A percentile compares a stretch with the other conserved stretches of the same genome.
phyloP scores from a whole-genome alignment of 2,329 filamentous ascomycete species.

The Bipolaris sorokiniana region DNA sequence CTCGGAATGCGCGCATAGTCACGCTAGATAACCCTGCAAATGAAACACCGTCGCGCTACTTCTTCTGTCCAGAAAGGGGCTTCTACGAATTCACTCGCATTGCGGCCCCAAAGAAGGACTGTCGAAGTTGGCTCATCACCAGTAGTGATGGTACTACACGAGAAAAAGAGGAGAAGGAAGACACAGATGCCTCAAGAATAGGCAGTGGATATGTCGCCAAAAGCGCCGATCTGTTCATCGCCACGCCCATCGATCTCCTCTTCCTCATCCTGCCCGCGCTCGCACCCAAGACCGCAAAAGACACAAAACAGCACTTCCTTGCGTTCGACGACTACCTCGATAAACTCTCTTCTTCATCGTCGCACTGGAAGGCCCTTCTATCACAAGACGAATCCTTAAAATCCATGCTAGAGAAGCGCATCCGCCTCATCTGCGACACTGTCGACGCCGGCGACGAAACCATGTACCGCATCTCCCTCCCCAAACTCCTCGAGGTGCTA shows the following conservation, averaged over 20 bases:
- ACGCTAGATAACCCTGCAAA: conserved; percentile 63
- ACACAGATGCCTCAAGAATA: conserved; percentile 14
- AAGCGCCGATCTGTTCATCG: conserved; percentile 77
- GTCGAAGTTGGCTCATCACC: conserved; percentile 62
- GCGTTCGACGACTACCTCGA: conserved; percentile 76
- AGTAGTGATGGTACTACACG: conserved; percentile 10
- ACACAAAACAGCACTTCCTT: conserved; percentile 69
- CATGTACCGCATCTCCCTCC: conserved; percentile 80
- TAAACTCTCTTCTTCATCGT: conserved; percentile 59
- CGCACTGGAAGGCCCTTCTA: conserved; percentile 66
- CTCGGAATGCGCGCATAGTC: conserved; percentile 61
- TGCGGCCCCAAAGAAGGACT: conserved; percentile 56
- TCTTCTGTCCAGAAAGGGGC: conserved; percentile 64
- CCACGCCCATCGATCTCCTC: conserved; percentile 81
- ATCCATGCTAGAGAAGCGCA: conserved; percentile 65
- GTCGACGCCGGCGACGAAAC: conserved; percentile 82
- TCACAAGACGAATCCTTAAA: conserved; percentile 46
- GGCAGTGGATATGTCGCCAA: conserved; percentile 64
- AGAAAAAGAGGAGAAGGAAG: conserved; percentile 5
- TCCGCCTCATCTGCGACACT: conserved; percentile 76
- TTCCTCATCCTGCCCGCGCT: conserved; percentile 83
- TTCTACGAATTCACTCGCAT: conserved; percentile 68
- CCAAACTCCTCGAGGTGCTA: conserved; percentile 71
- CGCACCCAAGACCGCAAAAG: conserved; percentile 53
- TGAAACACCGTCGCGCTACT: conserved; percentile 57